Conservation (phyloP, 192 early-diverging fungal genomes). For the Lunasporangiospora selenospora region DNA sequence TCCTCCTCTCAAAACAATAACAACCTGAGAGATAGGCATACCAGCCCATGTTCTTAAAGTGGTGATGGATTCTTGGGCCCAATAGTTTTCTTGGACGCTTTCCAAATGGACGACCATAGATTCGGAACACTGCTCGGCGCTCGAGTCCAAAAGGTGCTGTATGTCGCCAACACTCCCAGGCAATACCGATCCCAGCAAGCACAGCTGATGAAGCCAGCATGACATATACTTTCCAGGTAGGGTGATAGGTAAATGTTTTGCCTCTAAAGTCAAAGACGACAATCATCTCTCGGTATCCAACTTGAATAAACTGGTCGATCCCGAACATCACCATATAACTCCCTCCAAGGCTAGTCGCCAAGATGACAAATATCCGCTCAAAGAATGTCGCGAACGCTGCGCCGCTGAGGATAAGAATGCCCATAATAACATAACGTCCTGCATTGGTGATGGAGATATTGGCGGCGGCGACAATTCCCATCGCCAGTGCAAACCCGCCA, state of each 20-base stretch:
- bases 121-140: constrained; percentile 29
- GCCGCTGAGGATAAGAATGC: constrained; percentile 40
- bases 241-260: constrained; percentile 34
- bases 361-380: constrained; percentile 53
- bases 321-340: constrained; percentile 58
- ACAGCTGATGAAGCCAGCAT: constrained; percentile 26
- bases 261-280: constrained; percentile 48
- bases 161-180: constrained; percentile 46
- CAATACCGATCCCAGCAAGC: constrained; percentile 18
- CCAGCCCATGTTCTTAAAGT: constrained; percentile 12
- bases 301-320: constrained; percentile 56
- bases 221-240: constrained; percentile 22
- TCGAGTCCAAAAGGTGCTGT: constrained; percentile 22
- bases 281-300: constrained; percentile 54
- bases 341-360: constrained; percentile 57
- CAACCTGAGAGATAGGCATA: constrained; percentile 18
- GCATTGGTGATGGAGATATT: constrained; percentile 22
- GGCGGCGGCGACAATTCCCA: constrained; percentile 34
- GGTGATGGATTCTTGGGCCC: constrained; percentile 29
- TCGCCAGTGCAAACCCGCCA: constrained; percentile 38
- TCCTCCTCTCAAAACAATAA: constrained; percentile 16
- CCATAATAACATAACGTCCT: constrained; percentile 39
- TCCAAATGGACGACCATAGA: constrained; percentile 42
- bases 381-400: constrained; percentile 42
- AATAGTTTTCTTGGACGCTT: constrained; percentile 28